Evolutionary conservation across 1,284 basidiomycete species (phyloP).

Genomic region (Ustilago lituana): DNA sequence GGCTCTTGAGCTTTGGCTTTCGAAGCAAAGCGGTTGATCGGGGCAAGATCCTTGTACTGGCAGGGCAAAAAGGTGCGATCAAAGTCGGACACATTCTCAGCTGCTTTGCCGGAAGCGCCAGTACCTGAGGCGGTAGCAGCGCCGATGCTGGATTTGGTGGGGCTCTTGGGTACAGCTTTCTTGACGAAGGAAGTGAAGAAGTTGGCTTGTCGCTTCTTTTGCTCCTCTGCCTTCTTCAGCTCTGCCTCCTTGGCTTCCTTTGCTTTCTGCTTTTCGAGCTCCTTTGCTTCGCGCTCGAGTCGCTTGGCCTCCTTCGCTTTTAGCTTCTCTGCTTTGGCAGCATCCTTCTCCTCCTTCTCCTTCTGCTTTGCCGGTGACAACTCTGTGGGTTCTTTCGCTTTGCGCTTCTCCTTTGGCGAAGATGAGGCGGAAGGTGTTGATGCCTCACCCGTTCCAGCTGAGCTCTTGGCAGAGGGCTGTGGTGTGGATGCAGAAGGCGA

Average conservation of each 20-base stretch:
- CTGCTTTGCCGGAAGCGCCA: constrained; percentile 13
- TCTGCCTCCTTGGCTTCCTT: constrained; percentile 60
- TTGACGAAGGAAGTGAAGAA: constrained; percentile 62
- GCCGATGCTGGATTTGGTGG: constrained; percentile 3
- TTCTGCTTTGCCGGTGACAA: constrained; percentile 49
- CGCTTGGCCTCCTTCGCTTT: constrained; percentile 48
- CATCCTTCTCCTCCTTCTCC: constrained; percentile 69
- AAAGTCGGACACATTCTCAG: constrained; percentile 48
- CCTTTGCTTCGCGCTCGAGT: constrained; percentile 46
- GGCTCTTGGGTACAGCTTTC: constrained; percentile 40
- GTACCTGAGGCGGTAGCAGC: constrained; percentile 13
- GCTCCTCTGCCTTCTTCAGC: constrained; percentile 70
- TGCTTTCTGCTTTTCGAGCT: constrained; percentile 64
- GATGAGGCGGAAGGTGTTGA: constrained; percentile 25
- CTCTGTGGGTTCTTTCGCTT: constrained; percentile 38
- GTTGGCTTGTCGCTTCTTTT: constrained; percentile 49
- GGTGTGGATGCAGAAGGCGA: constrained; percentile 30
- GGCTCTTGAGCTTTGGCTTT: constrained; percentile 2
- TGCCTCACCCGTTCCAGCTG: constrained; percentile 14
- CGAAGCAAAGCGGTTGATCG: constrained; percentile 54
- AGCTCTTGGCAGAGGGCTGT: constrained; percentile 17
- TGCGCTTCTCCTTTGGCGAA: constrained; percentile 49
- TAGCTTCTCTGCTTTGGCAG: constrained; percentile 66
- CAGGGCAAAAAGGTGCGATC: constrained; percentile 62
- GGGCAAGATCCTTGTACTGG: constrained; percentile 62